These are phyloP conservation scores for Otatea glauca DNA, from an alignment of 176 grass and related monocot species.

Conservation along the genomic window DNA sequence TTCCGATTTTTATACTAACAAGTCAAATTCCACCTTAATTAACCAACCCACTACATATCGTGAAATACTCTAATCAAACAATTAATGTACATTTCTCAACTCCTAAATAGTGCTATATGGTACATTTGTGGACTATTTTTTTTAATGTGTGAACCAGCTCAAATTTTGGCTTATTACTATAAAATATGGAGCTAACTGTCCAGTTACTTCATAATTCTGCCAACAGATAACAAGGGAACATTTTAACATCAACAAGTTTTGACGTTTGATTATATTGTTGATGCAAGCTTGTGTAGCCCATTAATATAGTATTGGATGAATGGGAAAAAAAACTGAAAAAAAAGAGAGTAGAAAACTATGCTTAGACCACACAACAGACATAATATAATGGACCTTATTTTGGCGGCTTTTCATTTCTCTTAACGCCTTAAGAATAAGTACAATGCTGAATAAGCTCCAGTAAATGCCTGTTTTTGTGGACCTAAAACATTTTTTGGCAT, in stretches of 20 bases:
- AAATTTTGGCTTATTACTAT: not conserved
- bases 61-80: not conserved
- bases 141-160: not conserved
- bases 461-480: not conserved
- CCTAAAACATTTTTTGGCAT: not conserved
- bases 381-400: not conserved
- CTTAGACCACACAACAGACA: not conserved
- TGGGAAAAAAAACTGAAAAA: not conserved
- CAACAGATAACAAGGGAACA: conserved; percentile 3
- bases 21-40: conserved; percentile 27
- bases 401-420: not conserved
- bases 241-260: conserved; percentile 10
- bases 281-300: not conserved
- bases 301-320: not conserved
- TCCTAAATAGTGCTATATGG: not conserved
- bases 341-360: not conserved
- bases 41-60: conserved; percentile 6
- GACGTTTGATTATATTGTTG: not conserved
- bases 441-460: not conserved
- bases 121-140: not conserved
- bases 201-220: not conserved
- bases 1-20: not conserved
- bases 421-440: not conserved
- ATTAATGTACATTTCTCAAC: not conserved
- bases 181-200: not conserved